Conservation (phyloP, 192 early-diverging fungal species). For the Oehlia diaphana region DNA sequence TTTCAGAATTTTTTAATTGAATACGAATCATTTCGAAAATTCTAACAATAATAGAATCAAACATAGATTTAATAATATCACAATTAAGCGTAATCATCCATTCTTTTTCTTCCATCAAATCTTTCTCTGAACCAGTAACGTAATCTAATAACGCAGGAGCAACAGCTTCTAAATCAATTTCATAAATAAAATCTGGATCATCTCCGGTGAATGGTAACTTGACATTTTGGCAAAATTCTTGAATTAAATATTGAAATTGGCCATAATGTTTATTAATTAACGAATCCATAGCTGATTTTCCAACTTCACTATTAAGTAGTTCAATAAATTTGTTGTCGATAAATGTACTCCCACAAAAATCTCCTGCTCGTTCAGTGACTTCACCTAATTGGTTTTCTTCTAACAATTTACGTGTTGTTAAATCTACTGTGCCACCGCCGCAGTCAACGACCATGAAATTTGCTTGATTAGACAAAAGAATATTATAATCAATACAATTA, state of each 20-base stretch:
- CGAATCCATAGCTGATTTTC: neutral
- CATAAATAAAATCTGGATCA: neutral
- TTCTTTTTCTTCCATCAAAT: conserved; percentile 40
- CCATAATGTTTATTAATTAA: neutral
- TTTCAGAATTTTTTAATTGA: conserved; percentile 44
- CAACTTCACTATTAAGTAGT: neutral
- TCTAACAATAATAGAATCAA: conserved; percentile 57
- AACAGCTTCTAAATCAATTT: too few relatives aligned
- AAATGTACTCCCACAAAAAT: conserved; percentile 1
- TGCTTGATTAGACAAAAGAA: conserved; percentile 10
- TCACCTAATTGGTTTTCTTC: neutral
- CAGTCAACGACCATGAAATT: conserved; percentile 60
- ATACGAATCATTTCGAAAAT: conserved; percentile 52
- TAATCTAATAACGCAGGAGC: neutral
- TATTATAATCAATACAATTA: neutral
- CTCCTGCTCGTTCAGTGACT: neutral
- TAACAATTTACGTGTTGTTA: conserved; percentile 35
- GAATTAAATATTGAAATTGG: conserved; percentile 8
- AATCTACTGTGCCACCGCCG: conserved; percentile 59
- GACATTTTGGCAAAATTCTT: neutral
- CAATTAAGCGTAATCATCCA: conserved; percentile 39
- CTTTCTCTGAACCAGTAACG: neutral
- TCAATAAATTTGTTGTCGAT: conserved; percentile 10
- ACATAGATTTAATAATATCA: conserved; percentile 50
- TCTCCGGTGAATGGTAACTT: conserved; percentile 7